Base-by-base conservation (phyloP, 2,329 filamentous ascomycete genomes). In the Verticillium albo-atrum region DNA sequence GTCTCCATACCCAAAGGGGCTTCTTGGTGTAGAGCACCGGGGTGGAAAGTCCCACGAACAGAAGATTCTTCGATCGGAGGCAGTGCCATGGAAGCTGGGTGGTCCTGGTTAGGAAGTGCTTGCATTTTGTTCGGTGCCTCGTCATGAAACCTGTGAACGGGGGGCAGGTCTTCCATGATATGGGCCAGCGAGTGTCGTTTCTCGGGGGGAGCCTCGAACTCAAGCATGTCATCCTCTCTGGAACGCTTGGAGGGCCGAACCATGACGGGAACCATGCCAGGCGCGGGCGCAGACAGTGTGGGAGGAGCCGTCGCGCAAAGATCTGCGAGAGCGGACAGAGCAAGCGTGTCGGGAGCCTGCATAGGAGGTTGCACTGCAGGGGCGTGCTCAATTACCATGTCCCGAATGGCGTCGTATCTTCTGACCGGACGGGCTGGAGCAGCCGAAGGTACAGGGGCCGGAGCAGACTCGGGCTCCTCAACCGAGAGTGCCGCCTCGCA, bases 351-450 rank as follows among this genome's bases (percentile, higher is more conserved):
- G n/a, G 58, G 50, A 12, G 56, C 27, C 25, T 57, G 25, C 10
- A 26, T 5, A 27, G 26, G 51, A 10, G 51, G 51, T 26, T 30
- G 51, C 25, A 53, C 60, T 32, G 61, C 15, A 28, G 55, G 23
- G 52, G 55, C 58, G 54, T 57, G 53, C 47, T 57, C 55, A 23
- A 57, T 51, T 27, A 57, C 15, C 58, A 51, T 54, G 55, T 32
- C 76, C n/a, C 70, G 64, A 30, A 72, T 68, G n/a, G 70, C 70
- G 51, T 72, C 70, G 54, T 72, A 72, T 5, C 62, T 61, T 14
- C 61, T 63, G 15, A 54, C 54, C 20, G 62, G 55, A 15, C 42
- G 55, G 10, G 55, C 42, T n/a, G 55, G 7, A 23, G 20, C 42
- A 12, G 42, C 20, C n/a, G n/a, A n/a, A 9, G 42, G 42, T 4